A percentile compares a stretch with the other conserved stretches of the same genome.
phyloP scores from a whole-genome alignment of 495 filamentous ascomycete species.

The Xylaria flabelliformis region DNA sequence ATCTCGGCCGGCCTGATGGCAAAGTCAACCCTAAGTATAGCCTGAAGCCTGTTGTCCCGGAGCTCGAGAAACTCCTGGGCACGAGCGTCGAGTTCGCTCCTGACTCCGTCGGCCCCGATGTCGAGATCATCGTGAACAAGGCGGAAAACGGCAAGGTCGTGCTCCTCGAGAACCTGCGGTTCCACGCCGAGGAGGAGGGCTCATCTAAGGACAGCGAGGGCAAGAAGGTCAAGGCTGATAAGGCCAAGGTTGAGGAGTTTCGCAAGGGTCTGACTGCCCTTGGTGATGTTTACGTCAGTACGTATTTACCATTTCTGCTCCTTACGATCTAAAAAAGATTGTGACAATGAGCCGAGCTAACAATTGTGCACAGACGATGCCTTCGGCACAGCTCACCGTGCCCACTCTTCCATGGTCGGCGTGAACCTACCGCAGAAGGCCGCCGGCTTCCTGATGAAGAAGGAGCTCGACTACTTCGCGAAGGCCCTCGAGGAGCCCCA shows the following conservation, averaged over 20 bases:
- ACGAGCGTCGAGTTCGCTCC: slow-evolving; percentile 84
- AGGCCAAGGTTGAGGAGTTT: slow-evolving; percentile 89
- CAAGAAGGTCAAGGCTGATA: slow-evolving; percentile 98
- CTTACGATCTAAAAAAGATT: background rate
- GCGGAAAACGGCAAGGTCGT: slow-evolving; percentile 84
- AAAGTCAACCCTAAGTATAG: slow-evolving; percentile 90
- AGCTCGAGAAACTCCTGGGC: slow-evolving; percentile 88
- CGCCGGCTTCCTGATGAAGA: slow-evolving; percentile 98
- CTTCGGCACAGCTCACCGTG: slow-evolving; percentile 97
- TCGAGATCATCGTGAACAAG: slow-evolving; percentile 87
- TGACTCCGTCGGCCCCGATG: slow-evolving; percentile 88
- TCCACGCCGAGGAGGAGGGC: slow-evolving; percentile 97
- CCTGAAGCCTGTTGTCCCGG: slow-evolving; percentile 87
- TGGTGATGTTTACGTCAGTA: slow-evolving; percentile 96
- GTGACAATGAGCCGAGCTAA: background rate
- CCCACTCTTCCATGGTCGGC: slow-evolving; percentile 98
- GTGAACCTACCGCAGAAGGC: slow-evolving; percentile 94
- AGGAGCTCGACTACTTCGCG: slow-evolving; percentile 99
- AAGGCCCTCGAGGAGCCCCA: slow-evolving; percentile 92
- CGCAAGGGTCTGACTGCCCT: slow-evolving; percentile 92
- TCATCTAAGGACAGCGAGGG: slow-evolving; percentile 89
- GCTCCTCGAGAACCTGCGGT: slow-evolving; percentile 95
- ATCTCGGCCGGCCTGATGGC: slow-evolving; percentile 94
- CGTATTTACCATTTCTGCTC: slow-evolving; percentile 44
- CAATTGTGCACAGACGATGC: slow-evolving; percentile 78